These are phyloP conservation scores for Lanmaoa pseudosensibilis DNA, from an alignment of 768 basidiomycete genomes.

Conservation along the genomic window DNA sequence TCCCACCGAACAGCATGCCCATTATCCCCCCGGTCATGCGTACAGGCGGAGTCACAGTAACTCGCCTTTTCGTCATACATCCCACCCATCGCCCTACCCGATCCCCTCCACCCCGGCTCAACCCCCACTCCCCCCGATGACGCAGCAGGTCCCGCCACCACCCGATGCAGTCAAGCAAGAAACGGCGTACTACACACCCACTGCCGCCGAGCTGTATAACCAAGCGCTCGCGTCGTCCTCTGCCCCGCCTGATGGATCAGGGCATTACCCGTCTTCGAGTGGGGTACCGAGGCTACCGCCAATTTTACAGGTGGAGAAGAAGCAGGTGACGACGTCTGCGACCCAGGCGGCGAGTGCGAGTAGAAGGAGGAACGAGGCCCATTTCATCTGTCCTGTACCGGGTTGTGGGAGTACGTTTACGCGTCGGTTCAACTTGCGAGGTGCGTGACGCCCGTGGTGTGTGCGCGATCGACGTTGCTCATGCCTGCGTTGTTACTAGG, in stretches of 20 bases:
- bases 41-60: slow-evolving; percentile 34
- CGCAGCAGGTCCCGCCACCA: slow-evolving; percentile 15
- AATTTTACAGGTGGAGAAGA: slow-evolving; percentile 88
- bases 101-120: slow-evolving; percentile 34
- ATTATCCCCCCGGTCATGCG: slow-evolving; percentile 35
- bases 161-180: slow-evolving; percentile 42
- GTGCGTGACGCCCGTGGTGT: slow-evolving; percentile 38
- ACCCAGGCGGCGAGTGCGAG: slow-evolving; percentile 91
- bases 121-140: slow-evolving; percentile 31
- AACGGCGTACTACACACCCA: slow-evolving; percentile 46
- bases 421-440: slow-evolving; percentile 84
- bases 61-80: slow-evolving; percentile 39
- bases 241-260: slow-evolving; percentile 20
- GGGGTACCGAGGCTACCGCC: slow-evolving; percentile 65
- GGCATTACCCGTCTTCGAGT: slow-evolving; percentile 32
- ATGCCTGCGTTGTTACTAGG: slow-evolving; percentile 44
- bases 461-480: slow-evolving; percentile 5
- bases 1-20: slow-evolving; percentile 35
- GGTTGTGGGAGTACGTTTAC: slow-evolving; percentile 98
- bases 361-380: slow-evolving; percentile 84
- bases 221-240: slow-evolving; percentile 42
- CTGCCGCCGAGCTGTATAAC: slow-evolving; percentile 55
- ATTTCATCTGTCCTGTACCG: slow-evolving; percentile 91
- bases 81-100: slow-evolving; percentile 40
- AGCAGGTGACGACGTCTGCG: slow-evolving; percentile 92